These are phyloP conservation scores for Chaetomiaceae sp. DNA, from an alignment of 2,329 filamentous ascomycete genomes.

Conservation along the genomic window DNA sequence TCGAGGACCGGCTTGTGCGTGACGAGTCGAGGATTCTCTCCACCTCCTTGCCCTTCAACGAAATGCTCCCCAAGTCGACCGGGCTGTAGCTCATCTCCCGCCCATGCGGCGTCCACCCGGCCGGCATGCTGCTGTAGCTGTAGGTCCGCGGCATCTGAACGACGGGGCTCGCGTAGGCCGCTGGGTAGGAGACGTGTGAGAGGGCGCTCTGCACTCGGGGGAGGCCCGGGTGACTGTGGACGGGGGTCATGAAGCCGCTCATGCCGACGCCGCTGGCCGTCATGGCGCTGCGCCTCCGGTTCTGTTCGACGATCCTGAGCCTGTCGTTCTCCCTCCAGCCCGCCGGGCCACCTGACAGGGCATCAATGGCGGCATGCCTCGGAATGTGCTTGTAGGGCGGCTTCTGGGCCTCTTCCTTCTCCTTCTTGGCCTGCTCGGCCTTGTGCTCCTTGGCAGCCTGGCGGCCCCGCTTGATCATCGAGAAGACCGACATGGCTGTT, in stretches of 20 bases:
- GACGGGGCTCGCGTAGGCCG: conserved; percentile 37
- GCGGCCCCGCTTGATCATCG: conserved; percentile 47
- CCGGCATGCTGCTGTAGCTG: conserved; percentile 40
- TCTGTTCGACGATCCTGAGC: conserved; percentile 46
- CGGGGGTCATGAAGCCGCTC: conserved; percentile 27
- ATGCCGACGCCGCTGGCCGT: conserved; percentile 35
- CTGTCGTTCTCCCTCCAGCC: conserved; percentile 47
- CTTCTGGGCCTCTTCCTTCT: conserved; percentile 39
- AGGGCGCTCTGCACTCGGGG: conserved; percentile 47
- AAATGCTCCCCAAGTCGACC: conserved; percentile 20
- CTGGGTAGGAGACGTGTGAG: conserved; percentile 45
- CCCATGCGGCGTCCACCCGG: conserved; percentile 30
- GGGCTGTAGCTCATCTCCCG: conserved; percentile 32
- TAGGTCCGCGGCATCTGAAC: conserved; percentile 40
- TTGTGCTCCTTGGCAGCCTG: conserved; percentile 54
- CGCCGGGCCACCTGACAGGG: conserved; percentile 50
- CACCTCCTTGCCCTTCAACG: conserved; percentile 43
- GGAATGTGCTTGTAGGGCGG: conserved; percentile 56
- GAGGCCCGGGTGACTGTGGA: conserved; percentile 37
- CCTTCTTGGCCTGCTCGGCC: conserved; percentile 44
- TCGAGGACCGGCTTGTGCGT: conserved; percentile 35
- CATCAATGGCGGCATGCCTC: conserved; percentile 58
- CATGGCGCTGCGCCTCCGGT: conserved; percentile 47
- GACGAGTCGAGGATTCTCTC: conserved; percentile 33
- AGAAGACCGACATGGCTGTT: conserved; percentile 53